Percentiles rank a stretch among this genome's conserved stretches.
These are phyloP conservation scores for Hypoxylon fragiforme DNA, from an alignment of 495 filamentous ascomycete species.

Conservation along the genomic window DNA sequence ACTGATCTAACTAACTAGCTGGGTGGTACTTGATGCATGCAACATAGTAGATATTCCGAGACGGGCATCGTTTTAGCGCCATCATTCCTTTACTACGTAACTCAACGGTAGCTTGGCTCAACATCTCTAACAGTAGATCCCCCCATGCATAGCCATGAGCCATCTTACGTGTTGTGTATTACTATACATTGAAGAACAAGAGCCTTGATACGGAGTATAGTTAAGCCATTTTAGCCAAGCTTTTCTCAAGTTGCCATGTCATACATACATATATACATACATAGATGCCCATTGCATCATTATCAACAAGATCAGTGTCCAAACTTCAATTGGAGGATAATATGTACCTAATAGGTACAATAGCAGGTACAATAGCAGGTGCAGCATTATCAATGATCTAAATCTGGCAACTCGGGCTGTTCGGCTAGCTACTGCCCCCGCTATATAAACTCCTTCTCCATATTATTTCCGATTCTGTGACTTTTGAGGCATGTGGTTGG, in stretches of 20 bases:
- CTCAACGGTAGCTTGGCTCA: slow-evolving; percentile 22
- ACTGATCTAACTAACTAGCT: no score
- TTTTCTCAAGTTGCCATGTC: no score
- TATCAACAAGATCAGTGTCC: no score
- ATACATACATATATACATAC: no score
- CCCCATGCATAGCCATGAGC: slow-evolving; percentile 25
- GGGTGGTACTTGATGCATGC: slow-evolving; percentile 7
- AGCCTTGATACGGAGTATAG: no score
- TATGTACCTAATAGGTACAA: background rate
- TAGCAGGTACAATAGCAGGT: no score
- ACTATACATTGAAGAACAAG: no score
- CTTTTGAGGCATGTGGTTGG: background rate
- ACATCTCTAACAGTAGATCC: slow-evolving; percentile 10
- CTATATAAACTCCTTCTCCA: slow-evolving; percentile 11
- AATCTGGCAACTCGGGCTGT: slow-evolving; percentile 8
- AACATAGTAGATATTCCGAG: slow-evolving; percentile 24
- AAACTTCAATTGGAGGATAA: background rate
- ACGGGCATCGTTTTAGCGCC: slow-evolving; percentile 31
- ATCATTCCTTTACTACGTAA: slow-evolving; percentile 9
- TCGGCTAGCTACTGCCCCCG: slow-evolving; percentile 16
- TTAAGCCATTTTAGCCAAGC: no score
- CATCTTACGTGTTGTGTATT: slow-evolving; percentile 20
- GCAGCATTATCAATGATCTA: no score
- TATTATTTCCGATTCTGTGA: slow-evolving; percentile 4
- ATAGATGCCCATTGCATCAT: no score